A percentile compares a stretch with the other conserved stretches of the same genome.
These are phyloP conservation scores for Raddia distichophylla DNA, from an alignment of 176 grass and related monocot genomes.

Conservation along the genomic window DNA sequence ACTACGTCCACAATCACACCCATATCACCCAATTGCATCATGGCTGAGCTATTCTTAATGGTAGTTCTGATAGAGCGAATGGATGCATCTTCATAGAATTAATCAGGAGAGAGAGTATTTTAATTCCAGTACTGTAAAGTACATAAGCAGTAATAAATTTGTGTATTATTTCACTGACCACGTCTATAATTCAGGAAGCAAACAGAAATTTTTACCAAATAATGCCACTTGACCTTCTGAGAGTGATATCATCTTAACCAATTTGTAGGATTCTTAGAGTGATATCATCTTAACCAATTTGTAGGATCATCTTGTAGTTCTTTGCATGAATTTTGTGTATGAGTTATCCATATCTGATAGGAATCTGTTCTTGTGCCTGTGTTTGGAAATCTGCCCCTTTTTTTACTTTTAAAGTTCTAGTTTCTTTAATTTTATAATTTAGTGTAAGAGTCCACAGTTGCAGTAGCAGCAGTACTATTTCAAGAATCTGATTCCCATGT, in stretches of 20 bases:
- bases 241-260: background rate
- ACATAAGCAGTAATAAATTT: background rate
- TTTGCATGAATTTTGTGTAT: background rate
- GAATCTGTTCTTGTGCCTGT: background rate
- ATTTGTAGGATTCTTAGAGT: background rate
- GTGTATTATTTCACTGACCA: background rate
- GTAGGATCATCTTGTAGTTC: background rate
- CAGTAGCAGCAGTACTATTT: background rate
- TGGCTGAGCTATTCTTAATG: background rate
- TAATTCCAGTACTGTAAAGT: background rate
- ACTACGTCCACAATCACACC: background rate
- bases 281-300: background rate
- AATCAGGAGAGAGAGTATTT: background rate
- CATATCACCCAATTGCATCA: background rate
- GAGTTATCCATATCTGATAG: background rate
- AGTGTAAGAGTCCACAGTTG: background rate
- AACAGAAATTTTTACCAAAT: background rate
- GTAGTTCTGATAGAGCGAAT: background rate
- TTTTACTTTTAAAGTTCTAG: background rate
- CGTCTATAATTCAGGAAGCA: background rate
- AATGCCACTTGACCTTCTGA: slow-evolving; percentile 5
- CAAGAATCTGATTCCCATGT: background rate
- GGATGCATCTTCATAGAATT: background rate
- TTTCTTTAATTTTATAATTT: background rate
- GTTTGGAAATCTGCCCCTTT: background rate